Evolutionary conservation across 2,329 filamentous ascomycete species (phyloP), one percentile per base, ranked within the genome.

Genomic region (Aureobasidium sp.): DNA sequence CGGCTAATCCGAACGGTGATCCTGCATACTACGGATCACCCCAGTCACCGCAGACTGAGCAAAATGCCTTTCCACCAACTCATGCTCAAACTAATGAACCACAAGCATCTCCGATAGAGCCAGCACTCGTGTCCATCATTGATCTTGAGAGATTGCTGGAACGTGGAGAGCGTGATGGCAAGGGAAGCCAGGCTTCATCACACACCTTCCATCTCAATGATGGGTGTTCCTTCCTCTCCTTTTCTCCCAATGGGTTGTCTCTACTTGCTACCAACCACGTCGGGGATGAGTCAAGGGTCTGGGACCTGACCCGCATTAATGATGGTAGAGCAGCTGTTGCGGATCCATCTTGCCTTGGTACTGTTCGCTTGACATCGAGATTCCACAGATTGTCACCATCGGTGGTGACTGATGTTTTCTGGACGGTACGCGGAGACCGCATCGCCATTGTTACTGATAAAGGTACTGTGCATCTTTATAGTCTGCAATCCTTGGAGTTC

Each of bases 361-460:
- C 44, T 32, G 55, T 62, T 8, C 51, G 60, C 3, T 8, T 66
- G 36, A 89, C 97, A 36, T 90, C 91, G 8, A 86, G 92, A 64
- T 97, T 96, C 71, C 90, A 90, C 23, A 87, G 94, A 44, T 88
- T 97, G 84, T 97, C 93, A 1, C 88, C 93, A 53, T 91, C 94
- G 3, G 89, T 90, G 60, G 90, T 97, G 61, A 84, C 97, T 26
- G 93, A 97, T 70, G 89, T 96, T 46, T 85, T 87, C 3, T 99
- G 94, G 94, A 88, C 84, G 61, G 90, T 90, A 3, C 87, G 87
- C 62, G 90, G 90, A 26, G 90, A 96, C 71, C 87, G 89, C 63
- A 78, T 95, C 42, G 93, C 92, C 1, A 87, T 99, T 76, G 86
- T 97, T 29, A 97, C 94, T 0, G 91, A 96, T 70, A 89, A 92